phyloP scores from a whole-genome alignment of 108 stramenopile species.

The Fragilaria crotonensis region DNA sequence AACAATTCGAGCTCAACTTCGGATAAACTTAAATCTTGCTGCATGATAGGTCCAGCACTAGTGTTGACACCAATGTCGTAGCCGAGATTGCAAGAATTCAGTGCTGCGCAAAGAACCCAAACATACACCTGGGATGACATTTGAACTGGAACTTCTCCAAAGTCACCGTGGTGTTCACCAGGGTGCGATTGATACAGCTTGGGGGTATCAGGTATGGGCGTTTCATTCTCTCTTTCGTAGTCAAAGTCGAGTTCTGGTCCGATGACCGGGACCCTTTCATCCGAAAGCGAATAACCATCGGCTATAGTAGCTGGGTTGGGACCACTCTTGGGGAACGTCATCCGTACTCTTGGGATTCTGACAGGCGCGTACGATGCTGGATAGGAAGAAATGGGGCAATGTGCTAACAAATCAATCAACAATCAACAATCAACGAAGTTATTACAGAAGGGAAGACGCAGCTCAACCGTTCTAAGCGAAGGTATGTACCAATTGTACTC shows the following conservation, averaged over 20 bases:
- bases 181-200: slow-evolving; percentile 14
- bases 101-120: slow-evolving; percentile 65
- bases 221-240: slow-evolving; percentile 3
- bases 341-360: too few species aligned
- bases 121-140: slow-evolving; percentile 23
- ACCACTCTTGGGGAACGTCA: background rate
- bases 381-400: too few species aligned
- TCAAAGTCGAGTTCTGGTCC: slow-evolving; percentile 13
- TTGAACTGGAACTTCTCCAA: slow-evolving; percentile 9
- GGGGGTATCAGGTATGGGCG: background rate
- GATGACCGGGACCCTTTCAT: slow-evolving; percentile 9
- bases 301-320: slow-evolving; percentile 17
- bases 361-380: too few species aligned
- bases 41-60: slow-evolving; percentile 29
- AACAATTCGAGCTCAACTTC: slow-evolving; percentile 62
- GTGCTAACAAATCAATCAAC: too few species aligned
- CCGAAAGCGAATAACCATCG: slow-evolving; percentile 49
- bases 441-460: too few species aligned
- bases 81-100: slow-evolving; percentile 80
- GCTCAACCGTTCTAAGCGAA: too few species aligned
- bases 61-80: slow-evolving; percentile 52
- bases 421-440: too few species aligned
- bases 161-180: slow-evolving; percentile 43
- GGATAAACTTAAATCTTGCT: slow-evolving; percentile 34
- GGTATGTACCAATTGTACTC: too few species aligned